These are phyloP conservation scores for Parvularia atlantis DNA, from an alignment of 78 protist genomes.

Conservation along the genomic window DNA sequence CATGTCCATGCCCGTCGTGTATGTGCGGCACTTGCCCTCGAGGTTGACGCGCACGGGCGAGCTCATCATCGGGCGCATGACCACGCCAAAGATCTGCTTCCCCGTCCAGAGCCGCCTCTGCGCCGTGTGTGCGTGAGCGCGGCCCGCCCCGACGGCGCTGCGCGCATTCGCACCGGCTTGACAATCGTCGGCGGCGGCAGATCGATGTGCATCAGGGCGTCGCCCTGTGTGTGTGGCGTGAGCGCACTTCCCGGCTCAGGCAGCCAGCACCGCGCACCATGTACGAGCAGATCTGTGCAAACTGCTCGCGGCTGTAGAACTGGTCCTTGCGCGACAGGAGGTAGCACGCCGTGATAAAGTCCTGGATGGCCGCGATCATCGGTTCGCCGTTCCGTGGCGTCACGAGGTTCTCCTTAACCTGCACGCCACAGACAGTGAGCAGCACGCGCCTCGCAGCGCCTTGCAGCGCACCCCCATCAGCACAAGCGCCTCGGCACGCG, in stretches of 20 bases:
- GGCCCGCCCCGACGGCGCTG: no score
- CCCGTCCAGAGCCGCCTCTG: constrained; percentile 92
- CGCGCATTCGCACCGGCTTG: no score
- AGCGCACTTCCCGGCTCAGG: no score
- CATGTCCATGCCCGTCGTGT: constrained; percentile 46
- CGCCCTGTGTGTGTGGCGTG: no score
- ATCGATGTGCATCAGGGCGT: constrained; percentile 52
- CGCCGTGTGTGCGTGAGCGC: no score
- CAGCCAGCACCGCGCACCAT: no score
- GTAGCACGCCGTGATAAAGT: constrained; percentile 84
- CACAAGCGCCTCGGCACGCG: constrained; percentile 88
- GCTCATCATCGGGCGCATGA: constrained; percentile 52
- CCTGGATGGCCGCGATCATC: constrained; percentile 95
- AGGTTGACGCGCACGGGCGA: constrained; percentile 40
- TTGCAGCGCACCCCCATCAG: constrained; percentile 65
- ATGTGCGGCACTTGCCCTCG: constrained; percentile 40
- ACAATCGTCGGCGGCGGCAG: constrained; percentile 80
- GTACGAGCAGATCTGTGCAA: constrained; percentile 41
- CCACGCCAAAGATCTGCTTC: constrained; percentile 82
- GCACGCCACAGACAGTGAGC: no score
- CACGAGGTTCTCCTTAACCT: constrained; percentile 63
- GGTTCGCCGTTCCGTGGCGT: constrained; percentile 97
- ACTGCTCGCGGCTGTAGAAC: constrained; percentile 65
- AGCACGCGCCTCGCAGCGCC: no score
- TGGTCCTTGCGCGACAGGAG: constrained; percentile 73